A percentile compares a stretch with the other conserved stretches of the same genome.
phyloP scores from a whole-genome alignment of 495 filamentous ascomycete genomes.

The Neurospora pannonica region DNA sequence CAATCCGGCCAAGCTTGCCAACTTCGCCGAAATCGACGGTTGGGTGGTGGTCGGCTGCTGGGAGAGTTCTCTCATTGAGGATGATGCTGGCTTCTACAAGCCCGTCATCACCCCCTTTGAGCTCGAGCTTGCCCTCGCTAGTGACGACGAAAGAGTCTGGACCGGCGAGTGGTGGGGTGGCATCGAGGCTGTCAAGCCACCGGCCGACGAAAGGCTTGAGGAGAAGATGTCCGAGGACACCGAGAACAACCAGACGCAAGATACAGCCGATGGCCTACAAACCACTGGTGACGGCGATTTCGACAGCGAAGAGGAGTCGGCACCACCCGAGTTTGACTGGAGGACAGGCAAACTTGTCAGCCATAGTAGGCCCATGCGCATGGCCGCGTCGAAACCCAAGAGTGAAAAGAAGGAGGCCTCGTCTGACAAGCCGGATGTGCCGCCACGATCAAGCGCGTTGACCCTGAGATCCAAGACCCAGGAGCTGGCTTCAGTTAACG shows the following conservation, averaged over 20 bases:
- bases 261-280: slow-evolving; percentile 5
- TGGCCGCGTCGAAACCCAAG: neutral
- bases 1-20: slow-evolving; percentile 91
- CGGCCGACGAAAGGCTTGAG: neutral
- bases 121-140: slow-evolving; percentile 60
- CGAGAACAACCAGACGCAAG: slow-evolving; percentile 8
- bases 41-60: slow-evolving; percentile 98
- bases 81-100: slow-evolving; percentile 67
- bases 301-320: slow-evolving; percentile 35
- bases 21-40: slow-evolving; percentile 87
- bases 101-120: slow-evolving; percentile 91
- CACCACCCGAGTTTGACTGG: slow-evolving; percentile 86
- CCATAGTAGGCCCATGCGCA: slow-evolving; percentile 67
- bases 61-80: slow-evolving; percentile 85
- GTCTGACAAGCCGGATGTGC: neutral
- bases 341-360: slow-evolving; percentile 81
- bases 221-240: neutral
- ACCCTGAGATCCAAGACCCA: slow-evolving; percentile 48
- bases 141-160: slow-evolving; percentile 65
- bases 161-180: slow-evolving; percentile 68
- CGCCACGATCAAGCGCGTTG: slow-evolving; percentile 31
- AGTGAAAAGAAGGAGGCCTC: slow-evolving; percentile 7
- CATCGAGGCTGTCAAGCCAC: slow-evolving; percentile 45
- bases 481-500: slow-evolving; percentile 68
- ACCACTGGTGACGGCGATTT: slow-evolving; percentile 7